Evolutionary conservation across 352 stramenopile species (phyloP).

Genomic region (Phytophthora podocarpi): DNA sequence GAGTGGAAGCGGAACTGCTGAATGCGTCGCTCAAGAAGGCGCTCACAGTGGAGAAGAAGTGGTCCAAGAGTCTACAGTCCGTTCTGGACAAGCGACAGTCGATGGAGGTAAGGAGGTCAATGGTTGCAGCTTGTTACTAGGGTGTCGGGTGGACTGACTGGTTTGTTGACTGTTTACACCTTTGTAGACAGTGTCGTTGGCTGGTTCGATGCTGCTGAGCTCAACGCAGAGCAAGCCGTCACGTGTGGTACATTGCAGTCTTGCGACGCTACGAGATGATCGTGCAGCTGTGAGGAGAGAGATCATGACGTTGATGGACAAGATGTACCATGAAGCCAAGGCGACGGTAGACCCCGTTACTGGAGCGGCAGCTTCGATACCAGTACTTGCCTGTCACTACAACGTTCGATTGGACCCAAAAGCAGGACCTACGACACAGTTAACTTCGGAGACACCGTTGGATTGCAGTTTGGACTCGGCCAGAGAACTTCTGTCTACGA

Average conservation of each 20-base stretch:
- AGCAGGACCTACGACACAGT: constrained; percentile 20
- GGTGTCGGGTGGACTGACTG: no score
- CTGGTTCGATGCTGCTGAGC: constrained; percentile 18
- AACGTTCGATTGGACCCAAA: constrained; percentile 26
- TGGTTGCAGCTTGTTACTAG: no score
- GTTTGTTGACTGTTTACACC: no score
- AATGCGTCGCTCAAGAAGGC: constrained; percentile 24
- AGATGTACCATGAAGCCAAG: constrained; percentile 38
- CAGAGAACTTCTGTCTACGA: constrained; percentile 18
- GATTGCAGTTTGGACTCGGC: constrained; percentile 28
- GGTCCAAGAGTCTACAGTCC: constrained; percentile 25
- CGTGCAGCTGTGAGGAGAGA: constrained; percentile 23
- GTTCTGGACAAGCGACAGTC: constrained; percentile 22
- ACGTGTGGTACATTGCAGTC: constrained; percentile 1
- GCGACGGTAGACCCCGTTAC: constrained; percentile 20
- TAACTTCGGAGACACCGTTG: constrained; percentile 35
- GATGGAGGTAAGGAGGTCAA: constrained; percentile 31
- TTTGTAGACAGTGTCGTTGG: constrained; percentile 30
- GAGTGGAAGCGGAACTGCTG: constrained; percentile 22
- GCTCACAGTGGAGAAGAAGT: constrained; percentile 19
- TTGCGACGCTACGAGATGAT: constrained; percentile 1
- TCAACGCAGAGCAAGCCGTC: constrained; percentile 8
- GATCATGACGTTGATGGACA: constrained; percentile 29
- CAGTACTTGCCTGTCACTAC: constrained; percentile 27
- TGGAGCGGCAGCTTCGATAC: constrained; percentile 25